Evolutionary conservation across 805 yeast genomes (phyloP).

Genomic region (Naumovozyma castellii): DNA sequence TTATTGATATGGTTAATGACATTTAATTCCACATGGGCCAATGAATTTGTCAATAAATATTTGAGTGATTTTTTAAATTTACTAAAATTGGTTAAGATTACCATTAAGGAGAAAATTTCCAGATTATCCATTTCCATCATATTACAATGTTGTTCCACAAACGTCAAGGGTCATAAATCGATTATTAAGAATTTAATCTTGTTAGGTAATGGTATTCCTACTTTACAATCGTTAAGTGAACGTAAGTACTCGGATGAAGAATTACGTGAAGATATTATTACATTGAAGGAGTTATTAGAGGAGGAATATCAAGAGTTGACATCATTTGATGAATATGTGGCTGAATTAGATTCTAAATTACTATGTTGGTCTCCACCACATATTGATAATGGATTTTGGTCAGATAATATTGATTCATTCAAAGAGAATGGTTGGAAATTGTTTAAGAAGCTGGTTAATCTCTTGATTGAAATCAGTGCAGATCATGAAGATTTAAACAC

Average conservation of each 20-base stretch:
- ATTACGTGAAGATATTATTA: conserved; percentile 59
- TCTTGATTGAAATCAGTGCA: conserved; percentile 35
- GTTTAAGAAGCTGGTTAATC: conserved; percentile 49
- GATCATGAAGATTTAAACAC: conserved; percentile 29
- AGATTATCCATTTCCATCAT: conserved; percentile 73
- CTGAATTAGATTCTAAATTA: conserved; percentile 70
- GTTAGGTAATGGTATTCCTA: conserved; percentile 65
- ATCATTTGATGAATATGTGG: conserved; percentile 83
- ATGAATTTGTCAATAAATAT: conserved; percentile 46
- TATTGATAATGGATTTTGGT: conserved; percentile 80
- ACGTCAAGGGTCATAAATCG: conserved; percentile 33
- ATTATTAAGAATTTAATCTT: conserved; percentile 58
- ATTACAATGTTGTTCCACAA: conserved; percentile 43
- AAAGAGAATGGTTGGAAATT: conserved; percentile 69
- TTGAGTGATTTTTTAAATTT: conserved; percentile 37
- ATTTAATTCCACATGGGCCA: conserved; percentile 48
- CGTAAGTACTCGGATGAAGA: conserved; percentile 95
- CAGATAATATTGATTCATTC: conserved; percentile 67
- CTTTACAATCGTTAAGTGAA: conserved; percentile 59
- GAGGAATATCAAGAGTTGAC: conserved; percentile 72
- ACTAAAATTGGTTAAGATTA: conserved; percentile 54
- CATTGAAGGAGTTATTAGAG: conserved; percentile 50
- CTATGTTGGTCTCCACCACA: conserved; percentile 91
- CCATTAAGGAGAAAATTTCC: conserved; percentile 87
- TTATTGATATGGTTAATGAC: conserved; percentile 79